Evolutionary conservation across 2,329 filamentous ascomycete species (phyloP).

Genomic region (Botrytis cinerea): DNA sequence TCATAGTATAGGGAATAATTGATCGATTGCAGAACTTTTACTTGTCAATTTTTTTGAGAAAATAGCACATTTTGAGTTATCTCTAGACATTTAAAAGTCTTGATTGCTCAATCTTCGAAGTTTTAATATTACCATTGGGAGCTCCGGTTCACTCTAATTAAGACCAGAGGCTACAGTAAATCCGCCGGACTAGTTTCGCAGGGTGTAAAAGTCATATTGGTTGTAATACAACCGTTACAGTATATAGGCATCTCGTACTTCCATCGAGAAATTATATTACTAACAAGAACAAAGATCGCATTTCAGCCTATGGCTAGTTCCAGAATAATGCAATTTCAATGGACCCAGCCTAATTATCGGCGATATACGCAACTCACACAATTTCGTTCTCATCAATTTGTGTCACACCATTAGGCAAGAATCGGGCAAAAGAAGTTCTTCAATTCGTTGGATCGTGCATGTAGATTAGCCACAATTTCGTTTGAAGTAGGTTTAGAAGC

Average conservation of each 20-base stretch:
- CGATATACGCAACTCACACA: not conserved
- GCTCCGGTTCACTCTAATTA: not conserved
- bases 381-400: not conserved
- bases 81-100: not conserved
- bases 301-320: not conserved
- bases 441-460: not conserved
- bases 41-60: not conserved
- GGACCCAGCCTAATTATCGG: not conserved
- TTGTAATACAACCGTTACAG: not conserved
- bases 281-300: not conserved
- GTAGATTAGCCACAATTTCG: too few relatives aligned
- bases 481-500: not conserved
- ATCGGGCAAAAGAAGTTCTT: not conserved
- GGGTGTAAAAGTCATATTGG: rapidly evolving
- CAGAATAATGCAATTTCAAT: too few relatives aligned
- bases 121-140: not conserved
- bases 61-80: not conserved
- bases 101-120: not conserved
- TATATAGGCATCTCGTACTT: not conserved
- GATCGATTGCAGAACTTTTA: not conserved
- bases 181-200: too few relatives aligned
- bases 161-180: too few relatives aligned
- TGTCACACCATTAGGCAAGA: too few relatives aligned
- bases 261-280: not conserved
- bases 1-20: not conserved